A percentile compares a stretch with the other conserved stretches of the same genome.
These are phyloP conservation scores for Alternaria sp. DNA, from an alignment of 2,329 filamentous ascomycete species.

Conservation along the genomic window DNA sequence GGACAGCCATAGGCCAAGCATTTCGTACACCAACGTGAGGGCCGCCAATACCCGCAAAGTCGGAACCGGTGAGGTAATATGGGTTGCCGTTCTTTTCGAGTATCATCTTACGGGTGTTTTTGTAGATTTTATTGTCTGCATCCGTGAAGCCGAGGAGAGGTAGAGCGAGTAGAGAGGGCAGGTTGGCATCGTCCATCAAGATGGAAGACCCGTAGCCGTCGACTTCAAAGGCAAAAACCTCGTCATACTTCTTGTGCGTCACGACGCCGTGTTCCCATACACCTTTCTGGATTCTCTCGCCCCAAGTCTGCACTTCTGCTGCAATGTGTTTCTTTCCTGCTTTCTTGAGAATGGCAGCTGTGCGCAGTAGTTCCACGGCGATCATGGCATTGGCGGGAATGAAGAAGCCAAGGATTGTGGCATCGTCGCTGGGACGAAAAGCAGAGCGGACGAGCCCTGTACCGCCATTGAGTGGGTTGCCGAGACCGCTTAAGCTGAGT, in stretches of 20 bases:
- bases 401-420: slow-evolving; percentile 91
- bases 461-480: slow-evolving; percentile 87
- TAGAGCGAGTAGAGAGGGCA: slow-evolving; percentile 80
- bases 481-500: slow-evolving; percentile 79
- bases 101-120: slow-evolving; percentile 87
- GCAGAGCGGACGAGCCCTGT: slow-evolving; percentile 90
- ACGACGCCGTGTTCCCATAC: slow-evolving; percentile 88
- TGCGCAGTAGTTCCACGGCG: slow-evolving; percentile 82
- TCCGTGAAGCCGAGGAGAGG: slow-evolving; percentile 80
- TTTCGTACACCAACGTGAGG: slow-evolving; percentile 83
- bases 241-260: slow-evolving; percentile 75
- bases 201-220: slow-evolving; percentile 86
- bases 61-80: slow-evolving; percentile 80
- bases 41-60: slow-evolving; percentile 89
- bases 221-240: slow-evolving; percentile 87
- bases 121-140: slow-evolving; percentile 73
- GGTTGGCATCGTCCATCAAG: slow-evolving; percentile 90
- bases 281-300: slow-evolving; percentile 74
- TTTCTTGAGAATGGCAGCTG: slow-evolving; percentile 72
- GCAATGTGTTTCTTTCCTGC: slow-evolving; percentile 65
- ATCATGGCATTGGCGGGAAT: slow-evolving; percentile 98
- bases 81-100: slow-evolving; percentile 81
- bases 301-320: slow-evolving; percentile 62
- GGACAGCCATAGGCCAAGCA: slow-evolving; percentile 95
- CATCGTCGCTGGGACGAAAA: slow-evolving; percentile 94